phyloP scores from a whole-genome alignment of 73 alveolate species.

The Paramecium biaurelia region DNA sequence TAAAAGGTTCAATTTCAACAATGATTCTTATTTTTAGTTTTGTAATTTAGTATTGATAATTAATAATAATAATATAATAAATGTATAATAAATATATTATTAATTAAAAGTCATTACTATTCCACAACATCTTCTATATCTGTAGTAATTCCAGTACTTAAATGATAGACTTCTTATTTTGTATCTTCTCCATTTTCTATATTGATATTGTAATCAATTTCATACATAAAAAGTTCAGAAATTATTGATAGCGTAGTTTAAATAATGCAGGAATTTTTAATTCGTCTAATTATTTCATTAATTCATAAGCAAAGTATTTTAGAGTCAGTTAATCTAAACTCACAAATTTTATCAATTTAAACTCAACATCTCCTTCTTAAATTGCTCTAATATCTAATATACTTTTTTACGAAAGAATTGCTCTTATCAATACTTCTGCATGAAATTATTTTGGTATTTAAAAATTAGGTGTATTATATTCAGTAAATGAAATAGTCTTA shows the following conservation, averaged over 20 bases:
- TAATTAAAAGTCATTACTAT: neutral
- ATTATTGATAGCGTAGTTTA: neutral
- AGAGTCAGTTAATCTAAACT: neutral
- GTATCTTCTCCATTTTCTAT: neutral
- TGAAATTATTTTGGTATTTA: neutral
- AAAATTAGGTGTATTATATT: neutral
- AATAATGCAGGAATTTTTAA: neutral
- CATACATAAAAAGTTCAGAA: neutral
- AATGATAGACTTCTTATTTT: neutral
- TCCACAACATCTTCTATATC: neutral
- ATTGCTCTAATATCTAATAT: neutral
- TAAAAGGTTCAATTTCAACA: neutral
- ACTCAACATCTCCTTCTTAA: neutral
- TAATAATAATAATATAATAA: neutral
- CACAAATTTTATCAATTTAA: neutral
- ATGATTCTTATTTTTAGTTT: neutral
- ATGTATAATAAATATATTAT: neutral
- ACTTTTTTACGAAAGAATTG: neutral
- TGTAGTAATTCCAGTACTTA: neutral
- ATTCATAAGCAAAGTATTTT: neutral
- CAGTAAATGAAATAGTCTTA: neutral
- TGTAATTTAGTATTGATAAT: neutral
- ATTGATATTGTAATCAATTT: neutral
- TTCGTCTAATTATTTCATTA: neutral
- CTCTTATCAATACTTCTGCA: neutral